phyloP scores from a whole-genome alignment of 192 early-diverging fungal species.

The Jimgerdemannia lactiflua region DNA sequence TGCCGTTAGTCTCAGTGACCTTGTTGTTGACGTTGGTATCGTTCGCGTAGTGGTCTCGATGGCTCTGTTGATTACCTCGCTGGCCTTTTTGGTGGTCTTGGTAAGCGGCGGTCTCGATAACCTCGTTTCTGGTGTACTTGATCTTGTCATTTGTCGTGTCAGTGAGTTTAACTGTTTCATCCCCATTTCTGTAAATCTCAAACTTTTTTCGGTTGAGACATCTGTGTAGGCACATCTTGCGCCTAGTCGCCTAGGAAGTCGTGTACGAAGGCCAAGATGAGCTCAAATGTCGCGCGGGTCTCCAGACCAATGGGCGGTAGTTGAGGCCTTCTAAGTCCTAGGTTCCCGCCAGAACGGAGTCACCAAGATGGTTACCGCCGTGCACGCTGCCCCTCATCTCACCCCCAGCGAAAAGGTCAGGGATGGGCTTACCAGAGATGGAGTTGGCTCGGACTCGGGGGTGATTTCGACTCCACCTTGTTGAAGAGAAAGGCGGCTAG shows the following conservation, averaged over 20 bases:
- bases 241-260: conserved; percentile 81
- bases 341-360: conserved; percentile 82
- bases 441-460: conserved; percentile 59
- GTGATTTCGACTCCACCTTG: conserved; percentile 85
- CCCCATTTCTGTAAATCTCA: too few species aligned
- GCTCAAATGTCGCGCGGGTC: conserved; percentile 84
- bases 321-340: conserved; percentile 79
- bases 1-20: too few species aligned
- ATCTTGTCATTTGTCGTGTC: too few species aligned
- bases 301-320: conserved; percentile 90
- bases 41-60: too few species aligned
- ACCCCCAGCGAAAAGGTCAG: conserved; percentile 70
- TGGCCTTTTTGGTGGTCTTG: too few species aligned
- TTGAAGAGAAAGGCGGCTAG: conserved; percentile 25
- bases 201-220: too few species aligned
- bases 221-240: conserved; percentile 61
- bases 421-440: conserved; percentile 52
- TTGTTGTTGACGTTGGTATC: too few species aligned
- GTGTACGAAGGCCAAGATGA: conserved; percentile 83
- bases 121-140: too few species aligned
- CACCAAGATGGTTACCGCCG: conserved; percentile 65
- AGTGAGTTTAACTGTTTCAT: too few species aligned
- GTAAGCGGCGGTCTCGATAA: too few species aligned
- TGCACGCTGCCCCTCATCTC: conserved; percentile 92
- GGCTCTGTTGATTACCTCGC: too few species aligned